phyloP scores from a whole-genome alignment of 169 alveolate species.

The Condylostoma magnum region DNA sequence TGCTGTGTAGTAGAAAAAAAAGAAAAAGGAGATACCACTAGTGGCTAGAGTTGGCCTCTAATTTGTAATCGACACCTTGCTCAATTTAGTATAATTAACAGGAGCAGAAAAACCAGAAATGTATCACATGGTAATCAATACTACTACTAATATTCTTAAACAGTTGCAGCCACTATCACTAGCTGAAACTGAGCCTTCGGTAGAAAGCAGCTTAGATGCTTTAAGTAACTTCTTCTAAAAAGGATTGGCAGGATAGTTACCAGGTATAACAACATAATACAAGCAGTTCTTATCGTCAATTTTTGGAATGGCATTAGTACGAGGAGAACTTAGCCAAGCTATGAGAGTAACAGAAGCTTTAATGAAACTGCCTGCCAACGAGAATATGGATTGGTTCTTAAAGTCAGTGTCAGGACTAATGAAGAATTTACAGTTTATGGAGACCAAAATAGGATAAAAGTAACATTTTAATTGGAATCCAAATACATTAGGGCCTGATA shows the following conservation, averaged over 20 bases:
- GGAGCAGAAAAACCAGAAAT: neutral
- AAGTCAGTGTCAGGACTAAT: neutral
- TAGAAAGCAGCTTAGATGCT: neutral
- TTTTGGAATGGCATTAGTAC: slow-evolving; percentile 22
- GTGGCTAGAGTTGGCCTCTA: slow-evolving; percentile 1
- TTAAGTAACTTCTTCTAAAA: slow-evolving; percentile 11
- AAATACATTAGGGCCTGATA: slow-evolving; percentile 28
- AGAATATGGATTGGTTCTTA: neutral
- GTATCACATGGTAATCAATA: neutral
- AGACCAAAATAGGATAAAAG: neutral
- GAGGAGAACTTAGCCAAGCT: slow-evolving; percentile 17
- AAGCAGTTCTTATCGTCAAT: slow-evolving; percentile 1
- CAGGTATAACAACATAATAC: neutral
- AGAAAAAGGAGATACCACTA: slow-evolving; percentile 20
- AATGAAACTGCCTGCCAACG: neutral
- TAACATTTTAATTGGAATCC: slow-evolving; percentile 21
- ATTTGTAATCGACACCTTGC: slow-evolving; percentile 7
- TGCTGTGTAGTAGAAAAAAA: neutral
- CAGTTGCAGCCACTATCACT: slow-evolving; percentile 14
- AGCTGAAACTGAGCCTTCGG: neutral
- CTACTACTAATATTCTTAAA: slow-evolving; percentile 1
- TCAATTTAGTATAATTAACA: neutral
- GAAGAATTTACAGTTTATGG: slow-evolving; percentile 10
- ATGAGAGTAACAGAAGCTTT: neutral
- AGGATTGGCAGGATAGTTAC: neutral